These are phyloP conservation scores for Neofusicoccum sp. DNA, from an alignment of 2,329 filamentous ascomycete species.

Conservation along the genomic window DNA sequence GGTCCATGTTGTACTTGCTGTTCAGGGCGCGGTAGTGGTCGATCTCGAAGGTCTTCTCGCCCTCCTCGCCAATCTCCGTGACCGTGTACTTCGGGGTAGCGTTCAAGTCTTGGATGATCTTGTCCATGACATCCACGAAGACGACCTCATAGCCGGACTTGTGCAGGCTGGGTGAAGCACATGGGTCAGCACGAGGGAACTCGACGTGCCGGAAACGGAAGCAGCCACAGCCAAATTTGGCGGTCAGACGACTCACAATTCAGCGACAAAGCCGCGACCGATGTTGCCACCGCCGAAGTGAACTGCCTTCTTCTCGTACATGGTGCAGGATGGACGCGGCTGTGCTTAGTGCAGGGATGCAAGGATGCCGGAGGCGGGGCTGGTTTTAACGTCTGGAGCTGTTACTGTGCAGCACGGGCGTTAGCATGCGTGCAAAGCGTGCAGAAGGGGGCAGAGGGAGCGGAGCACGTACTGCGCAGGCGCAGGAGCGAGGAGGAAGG, in stretches of 20 bases:
- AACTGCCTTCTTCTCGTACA: conserved; percentile 51
- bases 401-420: neutral
- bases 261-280: conserved; percentile 51
- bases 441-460: conserved; percentile 2
- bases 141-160: conserved; percentile 94
- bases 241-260: conserved; percentile 25
- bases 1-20: conserved; percentile 80
- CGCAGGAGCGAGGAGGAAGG: conserved; percentile 5
- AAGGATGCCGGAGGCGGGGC: neutral
- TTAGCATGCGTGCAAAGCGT: neutral
- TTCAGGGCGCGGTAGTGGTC: conserved; percentile 97
- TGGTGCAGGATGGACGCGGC: neutral
- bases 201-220: neutral
- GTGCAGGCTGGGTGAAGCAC: conserved; percentile 68
- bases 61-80: conserved; percentile 86
- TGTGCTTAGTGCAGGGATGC: neutral
- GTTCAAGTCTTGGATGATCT: conserved; percentile 79
- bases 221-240: too few relatives aligned
- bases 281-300: conserved; percentile 59
- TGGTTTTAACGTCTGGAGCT: neutral
- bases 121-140: conserved; percentile 92
- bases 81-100: conserved; percentile 78
- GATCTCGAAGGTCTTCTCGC: conserved; percentile 79
- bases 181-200: neutral
- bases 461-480: conserved; percentile 2